Evolutionary conservation across 352 stramenopile species (phyloP), one percentile per base, ranked within the genome.

Genomic region (Globisporangium iwayamae): DNA sequence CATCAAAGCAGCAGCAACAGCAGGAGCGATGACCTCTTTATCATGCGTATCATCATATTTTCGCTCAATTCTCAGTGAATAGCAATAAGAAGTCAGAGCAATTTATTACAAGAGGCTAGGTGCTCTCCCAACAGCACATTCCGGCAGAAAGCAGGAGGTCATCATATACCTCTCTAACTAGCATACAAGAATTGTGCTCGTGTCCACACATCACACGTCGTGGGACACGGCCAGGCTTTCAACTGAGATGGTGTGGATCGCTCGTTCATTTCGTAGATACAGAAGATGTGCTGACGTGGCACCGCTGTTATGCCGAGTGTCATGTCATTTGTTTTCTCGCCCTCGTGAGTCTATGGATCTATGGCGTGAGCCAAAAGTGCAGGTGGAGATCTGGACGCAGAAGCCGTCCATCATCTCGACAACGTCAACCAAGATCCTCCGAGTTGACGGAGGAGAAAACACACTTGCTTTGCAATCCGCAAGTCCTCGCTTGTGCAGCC

Each of bases 401-500:
- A 28, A 3, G 8, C 9, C 1, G 18, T 30, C 51, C 51, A 56
- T 43, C 51, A 22, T 41, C 22, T 4, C 36, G 9, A 41, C 36
- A 41, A 9, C 41, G 14, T 47, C 41, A 47, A 47, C 41, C 13
- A 47, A 13, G 38, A 43, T 18, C 38, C 22, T 18, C 38, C 22
- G n/a, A 20, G 10, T 18, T 55, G 18, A 55, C 22, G 20, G 48
- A 55, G 32, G 48, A 20, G 28, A 34, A 56, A 25, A 10, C 50
- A 56, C 18, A 39, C 22, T 28, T 56, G 30, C 51, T 56, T 36
- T 60, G 54, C 36, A 50, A 50, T 48, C 20, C 36, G 39, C 18
- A 30, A 60, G 36, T 53, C 55, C 38, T 30, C 20, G 32, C 11
- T 41, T 41, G 36, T 41, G 36, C 36, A 41, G 14, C 9, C 9